Base-by-base conservation (phyloP, 495 filamentous ascomycete species). In the Chaetomium cochliodes region DNA sequence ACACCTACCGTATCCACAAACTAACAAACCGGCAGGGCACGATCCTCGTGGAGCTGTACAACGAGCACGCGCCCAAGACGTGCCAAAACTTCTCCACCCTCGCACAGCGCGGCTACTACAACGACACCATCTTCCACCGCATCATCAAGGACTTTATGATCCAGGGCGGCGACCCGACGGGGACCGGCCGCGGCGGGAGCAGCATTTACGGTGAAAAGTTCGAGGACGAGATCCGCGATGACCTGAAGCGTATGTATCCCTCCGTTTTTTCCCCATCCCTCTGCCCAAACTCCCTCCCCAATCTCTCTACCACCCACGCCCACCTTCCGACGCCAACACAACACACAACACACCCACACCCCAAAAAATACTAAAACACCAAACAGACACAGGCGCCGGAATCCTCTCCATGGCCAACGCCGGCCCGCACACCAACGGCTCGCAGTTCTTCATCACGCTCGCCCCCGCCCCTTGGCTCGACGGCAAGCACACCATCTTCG, bases 401-500 rank as follows among this genome's bases (percentile, higher is more conserved):
- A 82, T 98, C 12, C 76, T 98, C 67, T 93, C 89, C 74, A 98
- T 98, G 94, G 94, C 94, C 62, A 98, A 98, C 74, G 88, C 87
- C 11, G 94, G 94, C 1, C 91, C 91, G 12, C 89, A 98, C 72
- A 96, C 94, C 56, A 98, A 98, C 76, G 96, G 94, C 44, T 89
- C 85, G 65, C 86, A 88, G 77, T 87, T 88, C 73, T 98, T 98
- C 76, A 86, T 98, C 63, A 98, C 96, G 8, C 82, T 97, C 49
- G 94, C 92, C 41, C 96, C 96, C 3, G 94, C 96, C 22, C 94
- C 94, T 2, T 98, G 94, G 94, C 78, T 98, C 64, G 96, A 98
- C 78, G 92, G 92, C 30, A 96, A 96, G 76, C 94, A 98, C 77
- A 97, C 94, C 7, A 97, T 98, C 68, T 98, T 98, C 73, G 94